Conservation (phyloP, 495 filamentous ascomycete genomes). For the Penicillium maclennaniae region DNA sequence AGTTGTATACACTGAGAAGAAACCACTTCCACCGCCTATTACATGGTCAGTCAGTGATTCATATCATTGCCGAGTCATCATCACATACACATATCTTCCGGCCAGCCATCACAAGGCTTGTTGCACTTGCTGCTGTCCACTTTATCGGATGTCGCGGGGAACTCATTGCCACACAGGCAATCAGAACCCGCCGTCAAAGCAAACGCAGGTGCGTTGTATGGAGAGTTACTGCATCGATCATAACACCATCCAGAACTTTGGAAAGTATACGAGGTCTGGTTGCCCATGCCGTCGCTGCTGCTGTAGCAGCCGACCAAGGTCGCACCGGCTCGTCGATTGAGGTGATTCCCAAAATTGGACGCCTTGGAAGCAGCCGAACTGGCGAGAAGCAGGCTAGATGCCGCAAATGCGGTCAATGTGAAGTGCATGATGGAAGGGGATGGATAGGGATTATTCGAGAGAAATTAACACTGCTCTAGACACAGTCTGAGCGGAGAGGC, state of each 20-base stretch:
- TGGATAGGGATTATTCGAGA: slow-evolving; percentile 9
- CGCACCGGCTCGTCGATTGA: slow-evolving; percentile 11
- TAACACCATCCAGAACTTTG: slow-evolving; percentile 50
- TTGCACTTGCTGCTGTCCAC: slow-evolving; percentile 37
- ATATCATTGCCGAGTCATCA: neutral
- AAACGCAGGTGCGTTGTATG: slow-evolving; percentile 34
- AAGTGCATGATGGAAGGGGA: slow-evolving; percentile 31
- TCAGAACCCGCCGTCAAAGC: slow-evolving; percentile 39
- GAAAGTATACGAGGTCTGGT: slow-evolving; percentile 29
- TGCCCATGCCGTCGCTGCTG: slow-evolving; percentile 27
- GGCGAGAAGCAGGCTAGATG: slow-evolving; percentile 28
- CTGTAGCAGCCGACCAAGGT: slow-evolving; percentile 34
- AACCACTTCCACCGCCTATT: slow-evolving; percentile 42
- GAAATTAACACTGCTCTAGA: slow-evolving; percentile 21
- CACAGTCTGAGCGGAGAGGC: slow-evolving; percentile 20
- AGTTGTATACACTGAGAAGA: slow-evolving; percentile 47
- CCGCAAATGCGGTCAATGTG: slow-evolving; percentile 26
- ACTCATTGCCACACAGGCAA: slow-evolving; percentile 45
- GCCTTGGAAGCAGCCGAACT: slow-evolving; percentile 19
- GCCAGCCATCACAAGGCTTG: slow-evolving; percentile 41
- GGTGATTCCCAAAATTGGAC: slow-evolving; percentile 8
- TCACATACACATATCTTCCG: slow-evolving; percentile 45
- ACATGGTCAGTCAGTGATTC: neutral
- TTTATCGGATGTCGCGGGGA: slow-evolving; percentile 40
- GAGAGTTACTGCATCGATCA: slow-evolving; percentile 27